Base-by-base conservation (phyloP, 2,329 filamentous ascomycete species). In the Didymosphaeria variabile region DNA sequence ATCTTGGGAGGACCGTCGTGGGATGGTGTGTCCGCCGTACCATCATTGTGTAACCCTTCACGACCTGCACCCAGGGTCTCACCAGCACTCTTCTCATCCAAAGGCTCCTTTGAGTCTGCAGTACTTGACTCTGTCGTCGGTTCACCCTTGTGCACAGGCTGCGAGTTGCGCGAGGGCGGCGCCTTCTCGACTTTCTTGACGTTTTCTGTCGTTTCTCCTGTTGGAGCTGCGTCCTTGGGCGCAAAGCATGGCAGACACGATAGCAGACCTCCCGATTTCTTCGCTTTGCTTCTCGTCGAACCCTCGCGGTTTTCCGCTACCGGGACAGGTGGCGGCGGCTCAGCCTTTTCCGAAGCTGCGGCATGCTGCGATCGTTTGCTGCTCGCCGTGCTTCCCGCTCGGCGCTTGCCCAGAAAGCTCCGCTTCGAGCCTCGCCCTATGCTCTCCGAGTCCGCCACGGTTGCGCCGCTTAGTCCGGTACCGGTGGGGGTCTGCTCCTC, bases 161-260 rank as follows among this genome's bases (percentile, higher is more conserved):
- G 88, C 36, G 87, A 69, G 23, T 76, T 77, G 52, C 78, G 76
- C 15, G 70, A 69, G 8, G 79, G 71, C 46, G 78, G 77, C 21
- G 77, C 63, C 56, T 75, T 78, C 55, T 71, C 73, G 21, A 77
- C 71, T 53, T 79, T 78, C 68, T 82, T 83, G 21, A 78, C 75
- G 44, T 80, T 79, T 63, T 82, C 79, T 29, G 77, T 80, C 42
- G 86, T 67, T 49, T 77, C 72, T 32, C 62, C 68, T 0, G 59
- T 36, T 9, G 65, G 38, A 47, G 87, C 85, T 17, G 84, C 83
- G 65, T 86, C 83, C 64, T 90, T 88, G 53, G 88, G 87, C 44
- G 87, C 84, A 75, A 90, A 92, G 80, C 90, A 92, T 62, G 85
- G 87, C 60, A 92, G 82, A 57, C 92, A 84, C 13, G 80, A 74